Conservation (phyloP, 2,329 filamentous ascomycete species). For the Paraphoma sp. region DNA sequence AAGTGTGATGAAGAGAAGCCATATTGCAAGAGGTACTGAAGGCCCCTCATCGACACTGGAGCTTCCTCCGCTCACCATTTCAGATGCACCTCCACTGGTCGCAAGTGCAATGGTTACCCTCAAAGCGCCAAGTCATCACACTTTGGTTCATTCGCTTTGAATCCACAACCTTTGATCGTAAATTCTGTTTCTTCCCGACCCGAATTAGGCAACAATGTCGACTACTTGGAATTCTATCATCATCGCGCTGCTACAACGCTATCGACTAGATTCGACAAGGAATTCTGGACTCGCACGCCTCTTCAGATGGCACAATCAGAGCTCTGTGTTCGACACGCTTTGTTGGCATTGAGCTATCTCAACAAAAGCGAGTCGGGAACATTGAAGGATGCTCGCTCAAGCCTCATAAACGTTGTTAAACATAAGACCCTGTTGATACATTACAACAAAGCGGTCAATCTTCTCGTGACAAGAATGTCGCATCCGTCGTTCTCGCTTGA, state of each 20-base stretch:
- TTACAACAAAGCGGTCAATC: slow-evolving; percentile 46
- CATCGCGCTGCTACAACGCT: slow-evolving; percentile 45
- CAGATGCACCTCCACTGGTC: slow-evolving; percentile 32
- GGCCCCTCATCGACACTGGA: background rate
- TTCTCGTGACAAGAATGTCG: slow-evolving; percentile 36
- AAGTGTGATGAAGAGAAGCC: slow-evolving; percentile 34
- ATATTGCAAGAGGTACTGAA: slow-evolving; percentile 22
- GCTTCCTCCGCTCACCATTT: slow-evolving; percentile 1
- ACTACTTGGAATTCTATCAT: slow-evolving; percentile 51
- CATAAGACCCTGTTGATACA: slow-evolving; percentile 40
- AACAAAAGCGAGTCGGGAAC: slow-evolving; percentile 20
- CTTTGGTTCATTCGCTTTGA: background rate
- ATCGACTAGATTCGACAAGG: slow-evolving; percentile 34
- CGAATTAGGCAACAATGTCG: slow-evolving; percentile 11
- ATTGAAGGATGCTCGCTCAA: slow-evolving; percentile 6
- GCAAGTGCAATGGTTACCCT: slow-evolving; percentile 30
- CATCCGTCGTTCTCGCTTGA: slow-evolving; percentile 38
- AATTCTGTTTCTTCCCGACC: slow-evolving; percentile 5
- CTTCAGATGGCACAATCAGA: slow-evolving; percentile 50
- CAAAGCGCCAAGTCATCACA: slow-evolving; percentile 1
- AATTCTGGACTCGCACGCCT: slow-evolving; percentile 51
- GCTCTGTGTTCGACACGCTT: slow-evolving; percentile 49
- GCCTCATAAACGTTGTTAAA: background rate
- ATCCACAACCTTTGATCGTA: background rate
- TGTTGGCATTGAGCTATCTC: slow-evolving; percentile 49